Evolutionary conservation across 78 protist genomes (phyloP).

Genomic region (Diacronema lutheri): DNA sequence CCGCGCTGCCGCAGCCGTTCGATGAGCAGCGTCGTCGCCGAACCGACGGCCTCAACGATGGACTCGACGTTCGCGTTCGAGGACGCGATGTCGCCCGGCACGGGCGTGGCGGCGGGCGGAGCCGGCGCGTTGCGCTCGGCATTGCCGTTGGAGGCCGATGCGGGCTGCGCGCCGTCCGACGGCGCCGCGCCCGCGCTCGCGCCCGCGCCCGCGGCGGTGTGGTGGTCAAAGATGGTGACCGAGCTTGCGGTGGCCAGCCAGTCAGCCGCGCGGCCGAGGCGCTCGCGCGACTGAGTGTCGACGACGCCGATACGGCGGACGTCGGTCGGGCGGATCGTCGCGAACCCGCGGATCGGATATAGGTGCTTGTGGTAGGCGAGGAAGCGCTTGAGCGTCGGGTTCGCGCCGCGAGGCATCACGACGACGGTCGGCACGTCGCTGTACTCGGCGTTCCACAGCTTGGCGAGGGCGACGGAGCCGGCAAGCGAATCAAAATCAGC

Average conservation of each 20-base stretch:
- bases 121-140: too few relatives aligned
- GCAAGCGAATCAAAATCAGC: slow-evolving; percentile 19
- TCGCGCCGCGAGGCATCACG: slow-evolving; percentile 18
- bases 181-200: too few relatives aligned
- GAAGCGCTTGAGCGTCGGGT: slow-evolving; percentile 7
- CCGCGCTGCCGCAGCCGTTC: not conserved
- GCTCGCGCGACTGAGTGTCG: not conserved
- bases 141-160: too few relatives aligned
- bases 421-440: not conserved
- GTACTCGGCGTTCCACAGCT: not conserved
- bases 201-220: not conserved
- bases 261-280: not conserved
- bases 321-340: not conserved
- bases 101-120: too few relatives aligned
- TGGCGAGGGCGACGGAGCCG: not conserved
- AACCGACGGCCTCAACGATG: slow-evolving; percentile 1
- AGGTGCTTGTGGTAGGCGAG: slow-evolving; percentile 5
- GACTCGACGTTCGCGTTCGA: not conserved
- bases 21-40: slow-evolving; percentile 5
- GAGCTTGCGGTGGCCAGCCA: not conserved
- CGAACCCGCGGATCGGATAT: not conserved
- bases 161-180: too few relatives aligned
- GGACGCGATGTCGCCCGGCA: too few relatives aligned
- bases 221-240: slow-evolving; percentile 9
- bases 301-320: not conserved